Conservation (phyloP, 495 filamentous ascomycete species). For the Xylaria acuta region DNA sequence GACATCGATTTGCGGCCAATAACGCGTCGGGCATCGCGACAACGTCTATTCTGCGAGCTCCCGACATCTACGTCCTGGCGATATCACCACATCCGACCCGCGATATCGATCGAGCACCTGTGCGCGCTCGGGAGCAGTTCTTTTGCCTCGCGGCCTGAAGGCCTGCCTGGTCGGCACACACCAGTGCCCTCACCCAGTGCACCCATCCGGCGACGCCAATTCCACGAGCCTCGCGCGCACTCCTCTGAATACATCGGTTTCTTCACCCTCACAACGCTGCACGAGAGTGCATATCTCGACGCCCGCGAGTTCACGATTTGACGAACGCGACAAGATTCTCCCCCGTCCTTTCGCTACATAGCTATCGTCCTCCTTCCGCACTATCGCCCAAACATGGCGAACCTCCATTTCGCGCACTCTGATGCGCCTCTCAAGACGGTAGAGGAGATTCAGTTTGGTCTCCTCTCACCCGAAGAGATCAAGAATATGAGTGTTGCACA, state of each 20-base stretch:
- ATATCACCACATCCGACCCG: slow-evolving; percentile 2
- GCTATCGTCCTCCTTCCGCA: slow-evolving; percentile 4
- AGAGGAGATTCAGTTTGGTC: slow-evolving; percentile 97
- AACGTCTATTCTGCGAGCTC: slow-evolving; percentile 12
- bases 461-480: slow-evolving; percentile 95
- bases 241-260: slow-evolving; percentile 21
- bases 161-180: slow-evolving; percentile 29
- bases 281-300: neutral
- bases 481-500: slow-evolving; percentile 95
- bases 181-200: slow-evolving; percentile 23
- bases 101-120: slow-evolving; percentile 26
- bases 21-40: slow-evolving; percentile 30
- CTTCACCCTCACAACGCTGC: slow-evolving; percentile 23
- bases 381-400: slow-evolving; percentile 74
- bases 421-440: slow-evolving; percentile 95
- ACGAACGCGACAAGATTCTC: neutral
- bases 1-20: slow-evolving; percentile 22
- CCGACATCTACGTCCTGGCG: slow-evolving; percentile 20
- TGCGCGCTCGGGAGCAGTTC: slow-evolving; percentile 39
- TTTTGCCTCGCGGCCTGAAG: slow-evolving; percentile 36
- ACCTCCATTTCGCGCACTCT: slow-evolving; percentile 88
- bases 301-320: neutral
- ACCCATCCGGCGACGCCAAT: neutral
- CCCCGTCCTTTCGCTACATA: slow-evolving; percentile 29
- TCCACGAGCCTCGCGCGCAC: neutral